These are phyloP conservation scores for Cryphonectria carpinicola DNA, from an alignment of 2,329 filamentous ascomycete genomes.

Conservation along the genomic window DNA sequence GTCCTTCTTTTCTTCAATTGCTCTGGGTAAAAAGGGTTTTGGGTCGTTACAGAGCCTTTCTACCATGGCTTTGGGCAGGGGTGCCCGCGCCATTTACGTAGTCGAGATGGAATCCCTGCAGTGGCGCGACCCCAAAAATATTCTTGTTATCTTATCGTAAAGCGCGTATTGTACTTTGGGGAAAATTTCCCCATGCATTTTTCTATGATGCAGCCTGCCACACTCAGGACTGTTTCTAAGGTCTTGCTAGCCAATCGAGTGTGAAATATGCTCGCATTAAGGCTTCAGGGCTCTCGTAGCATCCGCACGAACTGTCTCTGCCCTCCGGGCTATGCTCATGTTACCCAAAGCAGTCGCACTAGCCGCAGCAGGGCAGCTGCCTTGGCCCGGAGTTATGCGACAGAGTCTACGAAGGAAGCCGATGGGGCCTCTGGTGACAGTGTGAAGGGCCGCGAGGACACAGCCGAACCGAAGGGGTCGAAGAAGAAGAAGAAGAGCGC, in stretches of 20 bases:
- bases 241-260: conserved; percentile 9
- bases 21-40: background rate
- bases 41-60: background rate
- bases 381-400: conserved; percentile 17
- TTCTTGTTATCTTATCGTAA: conserved; percentile 25
- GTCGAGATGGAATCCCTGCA: conserved; percentile 17
- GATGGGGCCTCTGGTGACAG: background rate
- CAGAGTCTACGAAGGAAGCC: conserved; percentile 8
- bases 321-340: conserved; percentile 18
- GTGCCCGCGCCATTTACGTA: background rate
- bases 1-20: background rate
- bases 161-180: background rate
- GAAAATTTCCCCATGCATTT: conserved; percentile 4
- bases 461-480: background rate
- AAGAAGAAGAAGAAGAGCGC: background rate
- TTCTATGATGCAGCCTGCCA: conserved; percentile 1
- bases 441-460: background rate
- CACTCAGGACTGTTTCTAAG: background rate
- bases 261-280: conserved; percentile 26
- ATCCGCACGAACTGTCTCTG: conserved; percentile 15
- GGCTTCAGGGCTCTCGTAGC: conserved; percentile 24
- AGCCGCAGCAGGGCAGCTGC: conserved; percentile 6
- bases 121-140: conserved; percentile 9
- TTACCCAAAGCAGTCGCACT: conserved; percentile 1
- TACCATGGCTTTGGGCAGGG: background rate